phyloP scores from a whole-genome alignment of 73 alveolate genomes.

The Blepharisma japonicum region DNA sequence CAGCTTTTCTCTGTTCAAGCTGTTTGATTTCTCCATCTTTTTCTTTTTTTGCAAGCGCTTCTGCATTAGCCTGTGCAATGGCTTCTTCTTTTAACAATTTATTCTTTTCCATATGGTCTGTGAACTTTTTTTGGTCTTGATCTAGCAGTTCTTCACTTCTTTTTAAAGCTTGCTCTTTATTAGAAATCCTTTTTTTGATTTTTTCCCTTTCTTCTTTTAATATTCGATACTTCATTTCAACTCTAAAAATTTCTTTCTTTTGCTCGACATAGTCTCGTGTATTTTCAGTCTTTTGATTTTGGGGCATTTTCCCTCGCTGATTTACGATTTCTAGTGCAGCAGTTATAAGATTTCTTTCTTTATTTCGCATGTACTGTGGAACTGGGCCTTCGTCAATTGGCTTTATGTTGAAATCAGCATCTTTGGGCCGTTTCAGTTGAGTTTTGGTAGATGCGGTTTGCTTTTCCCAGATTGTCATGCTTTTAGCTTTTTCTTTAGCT shows the following conservation, averaged over 20 bases:
- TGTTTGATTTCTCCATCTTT: constrained; percentile 12
- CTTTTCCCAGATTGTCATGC: constrained; percentile 65
- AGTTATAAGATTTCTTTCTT: background rate
- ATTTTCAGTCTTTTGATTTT: constrained; percentile 48
- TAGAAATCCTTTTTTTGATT: constrained; percentile 38
- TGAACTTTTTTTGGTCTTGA: background rate
- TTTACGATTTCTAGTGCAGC: constrained; percentile 8
- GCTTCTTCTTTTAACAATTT: background rate
- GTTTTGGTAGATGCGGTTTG: constrained; percentile 61
- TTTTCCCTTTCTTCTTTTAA: constrained; percentile 56
- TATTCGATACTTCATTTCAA: constrained; percentile 52
- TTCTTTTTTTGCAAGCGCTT: constrained; percentile 22
- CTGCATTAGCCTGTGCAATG: background rate
- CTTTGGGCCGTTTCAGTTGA: constrained; percentile 37
- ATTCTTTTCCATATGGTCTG: constrained; percentile 24
- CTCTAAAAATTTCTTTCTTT: constrained; percentile 66
- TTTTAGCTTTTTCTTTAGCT: constrained; percentile 57
- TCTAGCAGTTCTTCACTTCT: constrained; percentile 30
- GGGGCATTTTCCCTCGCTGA: constrained; percentile 37
- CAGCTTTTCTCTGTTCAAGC: constrained; percentile 24
- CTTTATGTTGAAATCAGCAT: background rate
- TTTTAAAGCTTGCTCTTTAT: constrained; percentile 51
- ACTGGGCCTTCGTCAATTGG: background rate
- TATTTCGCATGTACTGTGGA: background rate
- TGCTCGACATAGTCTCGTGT: constrained; percentile 58